Evolutionary conservation across 2,329 filamentous ascomycete species (phyloP).

Genomic region (Ascochyta rabiei): DNA sequence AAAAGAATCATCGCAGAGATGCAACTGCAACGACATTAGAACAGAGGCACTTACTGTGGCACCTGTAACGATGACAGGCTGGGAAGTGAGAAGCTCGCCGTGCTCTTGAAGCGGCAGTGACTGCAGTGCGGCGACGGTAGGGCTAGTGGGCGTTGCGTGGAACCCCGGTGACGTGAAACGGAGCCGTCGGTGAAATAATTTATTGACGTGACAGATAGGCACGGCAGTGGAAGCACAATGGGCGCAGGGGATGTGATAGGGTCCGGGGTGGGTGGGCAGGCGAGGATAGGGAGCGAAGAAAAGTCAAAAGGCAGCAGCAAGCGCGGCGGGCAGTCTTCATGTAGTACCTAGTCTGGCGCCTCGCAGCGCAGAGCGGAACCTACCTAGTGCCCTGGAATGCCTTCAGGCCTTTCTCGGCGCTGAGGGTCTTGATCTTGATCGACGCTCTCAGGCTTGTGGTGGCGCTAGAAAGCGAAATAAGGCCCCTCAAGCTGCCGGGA

Average conservation of each 20-base stretch:
- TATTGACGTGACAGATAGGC: conserved; percentile 17
- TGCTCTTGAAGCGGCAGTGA: conserved; percentile 14
- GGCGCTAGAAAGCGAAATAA: conserved; percentile 46
- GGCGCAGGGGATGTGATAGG: conserved; percentile 5
- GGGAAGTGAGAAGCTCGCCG: conserved; percentile 2
- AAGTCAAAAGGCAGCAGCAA: conserved; percentile 22
- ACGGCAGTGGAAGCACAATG: conserved; percentile 12
- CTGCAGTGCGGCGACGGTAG: conserved; percentile 6
- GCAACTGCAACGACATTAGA: conserved; percentile 2
- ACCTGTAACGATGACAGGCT: conserved; percentile 18
- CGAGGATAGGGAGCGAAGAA: conserved; percentile 15
- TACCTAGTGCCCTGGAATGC: conserved; percentile 22
- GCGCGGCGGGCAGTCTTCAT: conserved; percentile 33
- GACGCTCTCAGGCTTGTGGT: conserved; percentile 44
- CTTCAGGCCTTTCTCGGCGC: conserved; percentile 40
- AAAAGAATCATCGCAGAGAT: conserved; percentile 1
- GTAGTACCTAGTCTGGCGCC: conserved; percentile 25
- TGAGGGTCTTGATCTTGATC: conserved; percentile 40
- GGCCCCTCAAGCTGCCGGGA: conserved; percentile 40
- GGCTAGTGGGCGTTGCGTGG: conserved; percentile 13
- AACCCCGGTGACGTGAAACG: conserved; percentile 27
- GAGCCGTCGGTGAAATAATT: conserved; percentile 27
- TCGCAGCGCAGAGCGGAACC: conserved; percentile 14
- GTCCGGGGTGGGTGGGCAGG: not conserved
- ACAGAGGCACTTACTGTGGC: conserved; percentile 21